Conservation (phyloP, 257 asterid species). For the Handroanthus guayacan region DNA sequence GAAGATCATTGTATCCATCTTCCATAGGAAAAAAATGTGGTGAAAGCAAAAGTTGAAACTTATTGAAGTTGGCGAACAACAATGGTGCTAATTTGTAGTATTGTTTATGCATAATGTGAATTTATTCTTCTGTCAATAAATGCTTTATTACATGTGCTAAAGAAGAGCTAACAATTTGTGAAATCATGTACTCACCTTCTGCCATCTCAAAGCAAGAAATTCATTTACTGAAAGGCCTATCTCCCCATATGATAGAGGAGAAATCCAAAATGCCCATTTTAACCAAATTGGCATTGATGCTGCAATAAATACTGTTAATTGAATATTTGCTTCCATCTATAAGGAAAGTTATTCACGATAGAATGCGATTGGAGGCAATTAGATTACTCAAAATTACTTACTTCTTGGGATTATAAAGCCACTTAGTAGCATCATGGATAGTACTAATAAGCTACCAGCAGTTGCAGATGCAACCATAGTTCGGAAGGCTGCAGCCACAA, state of each 20-base stretch:
- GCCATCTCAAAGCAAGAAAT: slow-evolving; percentile 45
- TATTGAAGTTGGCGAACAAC: no score
- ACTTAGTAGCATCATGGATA: slow-evolving; percentile 28
- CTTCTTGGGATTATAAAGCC: slow-evolving; percentile 42
- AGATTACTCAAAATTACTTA: slow-evolving; percentile 6
- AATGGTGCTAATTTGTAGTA: no score
- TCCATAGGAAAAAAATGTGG: no score
- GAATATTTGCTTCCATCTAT: not conserved
- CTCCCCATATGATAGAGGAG: slow-evolving; percentile 45
- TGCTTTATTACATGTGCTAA: no score
- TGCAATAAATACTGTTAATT: slow-evolving; percentile 19
- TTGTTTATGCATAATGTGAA: no score
- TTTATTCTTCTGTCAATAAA: no score
- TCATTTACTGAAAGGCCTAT: slow-evolving; percentile 43
- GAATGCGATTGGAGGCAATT: not conserved
- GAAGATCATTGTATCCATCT: no score
- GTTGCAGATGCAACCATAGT: slow-evolving; percentile 31
- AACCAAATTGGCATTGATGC: slow-evolving; percentile 44
- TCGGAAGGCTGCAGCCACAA: slow-evolving; percentile 36
- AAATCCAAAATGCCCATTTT: slow-evolving; percentile 43
- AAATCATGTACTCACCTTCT: slow-evolving; percentile 28
- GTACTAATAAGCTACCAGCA: slow-evolving; percentile 26
- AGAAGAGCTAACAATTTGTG: not conserved
- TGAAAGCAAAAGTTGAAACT: no score
- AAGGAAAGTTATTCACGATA: not conserved